Base-by-base conservation (phyloP, 768 basidiomycete genomes). In the Melanogaster broomeanus region DNA sequence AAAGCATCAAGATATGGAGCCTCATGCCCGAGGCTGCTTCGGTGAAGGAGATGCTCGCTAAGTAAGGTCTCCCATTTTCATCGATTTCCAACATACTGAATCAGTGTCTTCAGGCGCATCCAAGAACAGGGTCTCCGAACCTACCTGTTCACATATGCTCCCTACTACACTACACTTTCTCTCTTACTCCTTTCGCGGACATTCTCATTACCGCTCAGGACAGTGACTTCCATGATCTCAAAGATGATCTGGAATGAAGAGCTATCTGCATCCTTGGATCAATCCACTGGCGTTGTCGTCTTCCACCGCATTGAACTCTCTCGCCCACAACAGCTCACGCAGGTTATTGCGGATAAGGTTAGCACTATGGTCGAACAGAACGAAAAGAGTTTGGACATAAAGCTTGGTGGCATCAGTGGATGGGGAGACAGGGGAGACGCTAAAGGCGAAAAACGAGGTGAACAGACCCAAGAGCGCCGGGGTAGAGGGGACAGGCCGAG, bases 191-290 rank as follows among this genome's bases (percentile, higher is more conserved):
- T 99, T 30, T 87, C 95, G 10, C 79, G 83, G 42, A 95, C 93
- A 1, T 98, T 98, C 75, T 86, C 85, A 9, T 77, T 98, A 27
- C 81, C 95, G 4, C 71, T 87, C 43, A 82, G 88, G 37, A 75
- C 85, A 4, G 92, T 98, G 4, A 93, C 88, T 1, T 68, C 66
- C 22, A 84, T 97, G 58, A 90, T 98, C 35, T 95, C 92, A 24
- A 92, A 94, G 72, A 98, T 99, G 97, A 97, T 98, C 61, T 98
- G 95, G 93, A 93, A 81, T 63, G 97, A 98, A 62, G 94, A 98
- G 64, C 77, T 99, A 11, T 78, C 88, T 1, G 97, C 96, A 3
- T 95, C 94, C 15, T 77, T 98, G 48, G 97, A 98, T 68, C 93
- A 91, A 65, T 87, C 91, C 16, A 86, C 86, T 21, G 88, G 85